These are phyloP conservation scores for Lentinula guzmanii DNA, from an alignment of 768 basidiomycete genomes.

Conservation along the genomic window DNA sequence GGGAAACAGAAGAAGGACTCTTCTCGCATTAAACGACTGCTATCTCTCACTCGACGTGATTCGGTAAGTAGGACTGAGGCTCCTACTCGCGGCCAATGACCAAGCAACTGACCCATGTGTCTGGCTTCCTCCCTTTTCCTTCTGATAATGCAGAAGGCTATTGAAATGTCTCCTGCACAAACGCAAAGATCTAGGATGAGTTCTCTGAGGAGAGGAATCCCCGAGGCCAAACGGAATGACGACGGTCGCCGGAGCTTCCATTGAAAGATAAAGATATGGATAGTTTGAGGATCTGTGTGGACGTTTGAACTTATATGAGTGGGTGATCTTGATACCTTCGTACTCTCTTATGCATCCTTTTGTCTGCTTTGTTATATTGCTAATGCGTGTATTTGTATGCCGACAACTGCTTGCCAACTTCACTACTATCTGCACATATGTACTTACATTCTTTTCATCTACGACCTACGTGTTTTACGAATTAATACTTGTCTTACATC, in stretches of 20 bases:
- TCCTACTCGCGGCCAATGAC: background rate
- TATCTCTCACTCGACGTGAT: constrained; percentile 14
- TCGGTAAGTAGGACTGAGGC: constrained; percentile 6
- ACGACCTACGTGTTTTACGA: background rate
- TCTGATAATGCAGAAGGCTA: constrained; percentile 7
- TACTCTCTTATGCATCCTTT: background rate
- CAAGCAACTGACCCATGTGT: constrained; percentile 9
- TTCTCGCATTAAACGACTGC: constrained; percentile 16
- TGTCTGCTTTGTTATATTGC: background rate
- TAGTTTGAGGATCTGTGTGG: background rate
- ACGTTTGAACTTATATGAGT: background rate
- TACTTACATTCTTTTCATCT: background rate
- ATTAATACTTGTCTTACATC: background rate
- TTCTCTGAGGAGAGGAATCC: constrained; percentile 18
- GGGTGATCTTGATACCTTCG: background rate
- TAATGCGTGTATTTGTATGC: background rate
- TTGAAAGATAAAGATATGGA: constrained; percentile 11
- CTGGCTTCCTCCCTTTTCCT: background rate
- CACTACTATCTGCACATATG: background rate
- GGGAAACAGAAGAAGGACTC: constrained; percentile 18
- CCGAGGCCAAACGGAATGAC: constrained; percentile 30
- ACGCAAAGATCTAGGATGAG: constrained; percentile 26
- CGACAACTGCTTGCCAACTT: background rate
- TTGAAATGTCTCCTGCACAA: constrained; percentile 23
- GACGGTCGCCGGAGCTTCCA: constrained; percentile 31